Percentiles rank a stretch among this genome's conserved stretches.
phyloP scores from a whole-genome alignment of 257 asterid genomes.

The Datura wrightii region DNA sequence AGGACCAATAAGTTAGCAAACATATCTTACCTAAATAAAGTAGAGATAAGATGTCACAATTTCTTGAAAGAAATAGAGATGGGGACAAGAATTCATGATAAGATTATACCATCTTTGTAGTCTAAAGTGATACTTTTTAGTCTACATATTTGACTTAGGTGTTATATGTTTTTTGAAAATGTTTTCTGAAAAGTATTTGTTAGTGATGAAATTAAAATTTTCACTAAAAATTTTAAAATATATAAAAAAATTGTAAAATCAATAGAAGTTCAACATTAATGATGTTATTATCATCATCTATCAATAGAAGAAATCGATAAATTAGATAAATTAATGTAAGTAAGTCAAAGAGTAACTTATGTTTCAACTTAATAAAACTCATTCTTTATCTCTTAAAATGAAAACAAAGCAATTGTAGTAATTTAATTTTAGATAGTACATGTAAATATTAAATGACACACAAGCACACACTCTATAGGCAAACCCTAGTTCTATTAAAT shows the following conservation, averaged over 20 bases:
- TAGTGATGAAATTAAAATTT: too few relatives aligned
- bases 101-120: not conserved
- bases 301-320: not conserved
- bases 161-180: not conserved
- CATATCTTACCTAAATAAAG: not conserved
- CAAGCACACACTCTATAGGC: not conserved
- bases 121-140: not conserved
- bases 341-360: not conserved
- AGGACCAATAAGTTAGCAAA: not conserved
- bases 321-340: not conserved
- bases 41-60: not conserved
- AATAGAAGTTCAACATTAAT: too few relatives aligned
- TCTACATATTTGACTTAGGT: not conserved
- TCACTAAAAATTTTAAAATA: too few relatives aligned
- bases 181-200: too few relatives aligned
- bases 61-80: not conserved
- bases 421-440: not conserved
- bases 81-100: not conserved
- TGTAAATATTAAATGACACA: not conserved
- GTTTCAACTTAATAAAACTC: not conserved
- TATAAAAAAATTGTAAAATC: too few relatives aligned
- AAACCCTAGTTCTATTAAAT: not conserved
- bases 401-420: not conserved
- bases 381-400: not conserved
- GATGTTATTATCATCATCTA: too few relatives aligned